Base-by-base conservation (phyloP, 441 rosid species). In the Pelargonium citronellum region DNA sequence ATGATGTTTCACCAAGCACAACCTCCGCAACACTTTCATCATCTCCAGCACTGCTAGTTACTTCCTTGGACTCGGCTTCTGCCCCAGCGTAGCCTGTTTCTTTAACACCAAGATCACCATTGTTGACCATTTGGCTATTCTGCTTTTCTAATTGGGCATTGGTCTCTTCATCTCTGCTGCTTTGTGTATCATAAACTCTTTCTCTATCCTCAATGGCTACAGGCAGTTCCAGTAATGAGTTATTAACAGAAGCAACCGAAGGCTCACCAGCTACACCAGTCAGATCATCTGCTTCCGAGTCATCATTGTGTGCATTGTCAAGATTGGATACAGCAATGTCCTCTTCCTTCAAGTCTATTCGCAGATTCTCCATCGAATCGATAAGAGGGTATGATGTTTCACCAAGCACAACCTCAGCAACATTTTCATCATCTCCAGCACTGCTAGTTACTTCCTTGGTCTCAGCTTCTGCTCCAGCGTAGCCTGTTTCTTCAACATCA, bases 121-220 rank as follows among this genome's bases (percentile, higher is more conserved):
- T 30, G 34, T 30, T 22, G 24, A 22, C 24, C 24, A 22, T 22
- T 22, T 22, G 24, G 24, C 24, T 22, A 22, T 78, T 83, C 65
- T 74, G 79, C 67, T 78, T 76, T 74, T 79, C 88, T 68, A 37
- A 64, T n/a, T 75, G 79, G 4, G 66, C 37, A 55, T 62, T 71
- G 17, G 19, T 20, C 24, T 60, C 44, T 68, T 5, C 74, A 49
- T 70, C 71, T 24, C 39, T 22, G 43, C 58, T 64, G 49, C 5
- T 64, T 58, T 78, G 66, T 22, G 71, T 49, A 70, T 67, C 74
- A 49, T 75, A 61, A 66, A 69, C 84, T 37, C 41, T 37, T 37
- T 37, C 41, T 37, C 41, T 4, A 37, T 37, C 64, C 41, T 68
- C 69, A 62, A 30, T 68, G 67, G 41, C 41, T 37, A 37, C 41